These are phyloP conservation scores for Fusarium sp. DNA, from an alignment of 2,329 filamentous ascomycete species.

Conservation along the genomic window DNA sequence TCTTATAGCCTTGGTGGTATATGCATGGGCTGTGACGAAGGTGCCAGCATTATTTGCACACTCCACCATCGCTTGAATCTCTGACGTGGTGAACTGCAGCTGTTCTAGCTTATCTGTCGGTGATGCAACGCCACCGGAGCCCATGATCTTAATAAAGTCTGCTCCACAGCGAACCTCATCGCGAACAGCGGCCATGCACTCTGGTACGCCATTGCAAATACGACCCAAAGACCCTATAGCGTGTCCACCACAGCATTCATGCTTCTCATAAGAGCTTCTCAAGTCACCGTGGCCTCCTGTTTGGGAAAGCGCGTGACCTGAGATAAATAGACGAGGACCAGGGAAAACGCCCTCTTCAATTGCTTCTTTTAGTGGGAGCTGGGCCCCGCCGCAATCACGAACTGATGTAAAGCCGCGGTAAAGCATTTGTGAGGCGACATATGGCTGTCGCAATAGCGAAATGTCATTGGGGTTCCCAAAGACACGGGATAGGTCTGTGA, in stretches of 20 bases:
- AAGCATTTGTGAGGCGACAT: not conserved
- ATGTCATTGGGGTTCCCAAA: constrained; percentile 47
- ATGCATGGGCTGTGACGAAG: not conserved
- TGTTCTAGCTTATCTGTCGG: not conserved
- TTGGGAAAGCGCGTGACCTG: constrained; percentile 63
- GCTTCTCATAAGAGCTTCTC: constrained; percentile 49
- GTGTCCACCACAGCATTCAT: constrained; percentile 56
- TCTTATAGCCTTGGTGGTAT: constrained; percentile 56
- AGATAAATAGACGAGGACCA: constrained; percentile 64
- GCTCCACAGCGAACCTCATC: not conserved
- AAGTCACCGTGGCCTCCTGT: constrained; percentile 67
- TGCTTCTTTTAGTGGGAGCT: constrained; percentile 62
- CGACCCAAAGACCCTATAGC: constrained; percentile 46
- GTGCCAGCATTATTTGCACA: not conserved
- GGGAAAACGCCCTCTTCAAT: constrained; percentile 61
- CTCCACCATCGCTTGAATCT: not conserved
- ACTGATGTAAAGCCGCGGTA: not conserved
- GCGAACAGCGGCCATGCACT: not conserved
- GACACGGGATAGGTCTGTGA: constrained; percentile 37
- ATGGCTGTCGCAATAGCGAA: constrained; percentile 55
- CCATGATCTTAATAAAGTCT: constrained; percentile 1
- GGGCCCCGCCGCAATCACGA: constrained; percentile 45
- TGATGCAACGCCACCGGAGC: not conserved
- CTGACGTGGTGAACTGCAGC: not conserved
- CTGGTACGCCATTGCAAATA: not conserved